Evolutionary conservation across 495 filamentous ascomycete species (phyloP), one percentile per base, ranked within the genome.

Genomic region (Letharia columbiana): DNA sequence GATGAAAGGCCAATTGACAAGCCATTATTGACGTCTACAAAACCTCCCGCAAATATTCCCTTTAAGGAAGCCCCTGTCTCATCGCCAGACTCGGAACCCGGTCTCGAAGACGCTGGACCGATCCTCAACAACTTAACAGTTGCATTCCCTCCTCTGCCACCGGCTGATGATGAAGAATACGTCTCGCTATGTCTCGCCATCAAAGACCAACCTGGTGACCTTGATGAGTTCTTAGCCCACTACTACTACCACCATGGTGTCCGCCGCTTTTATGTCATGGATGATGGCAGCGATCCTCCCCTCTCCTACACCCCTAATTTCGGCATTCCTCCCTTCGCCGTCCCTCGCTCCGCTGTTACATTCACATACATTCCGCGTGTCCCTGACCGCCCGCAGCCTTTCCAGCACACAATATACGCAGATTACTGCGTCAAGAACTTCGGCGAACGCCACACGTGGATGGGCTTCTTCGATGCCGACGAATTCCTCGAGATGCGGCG

Each of bases 201-300:
- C n/a, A 68, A 71, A 62, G 68, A 71, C 62, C 71, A 72, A 60
- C 17, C 54, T 20, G 28, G 28, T 2, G 72, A 74, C 47, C 66
- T 74, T 6, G 56, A 61, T 4, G 71, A 74, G 33, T 72, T 69
- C 44, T 65, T 74, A 11, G 57, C 50, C 18, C 71, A 74, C 47
- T 71, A 74, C 49, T 74, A 74, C 45, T 64, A 71, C 50, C 72
- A 74, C 54, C 58, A 69, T 33, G 72, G 72, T 31, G 68, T 74
- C 61, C 56, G 63, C 31, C 66, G 72, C 13, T 72, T 74, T 42
- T 74, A 74, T 50, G 64, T 74, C 50, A 70, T 72, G 70, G 72
- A 74, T 44, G 71, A 74, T 59, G 67, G 71, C 28, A 70, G 70
- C 62, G 35, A 60, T 12, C 68, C 71, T 45, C 65, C 66, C 35